Evolutionary conservation across 129 eudicot species (phyloP).

Genomic region (Glebionis coronaria): DNA sequence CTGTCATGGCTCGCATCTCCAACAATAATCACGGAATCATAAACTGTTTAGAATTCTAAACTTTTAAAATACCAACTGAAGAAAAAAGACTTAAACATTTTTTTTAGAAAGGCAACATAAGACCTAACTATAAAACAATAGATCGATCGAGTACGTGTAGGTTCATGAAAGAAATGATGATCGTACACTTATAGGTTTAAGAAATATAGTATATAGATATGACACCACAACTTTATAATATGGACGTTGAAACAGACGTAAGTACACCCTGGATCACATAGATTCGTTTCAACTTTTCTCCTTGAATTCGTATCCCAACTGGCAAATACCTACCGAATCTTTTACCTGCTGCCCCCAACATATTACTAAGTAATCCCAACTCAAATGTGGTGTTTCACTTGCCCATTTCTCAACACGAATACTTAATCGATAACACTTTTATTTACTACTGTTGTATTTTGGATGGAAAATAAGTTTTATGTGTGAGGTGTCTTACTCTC

Average conservation of each 20-base stretch:
- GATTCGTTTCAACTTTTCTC: conserved; percentile 18
- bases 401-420: neutral
- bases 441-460: too few relatives aligned
- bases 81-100: too few relatives aligned
- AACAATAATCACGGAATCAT: too few relatives aligned
- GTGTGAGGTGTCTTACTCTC: too few relatives aligned
- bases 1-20: too few relatives aligned
- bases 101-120: too few relatives aligned
- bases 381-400: conserved; percentile 5
- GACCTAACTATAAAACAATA: too few relatives aligned
- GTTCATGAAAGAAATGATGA: neutral
- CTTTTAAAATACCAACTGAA: too few relatives aligned
- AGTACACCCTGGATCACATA: conserved; percentile 24
- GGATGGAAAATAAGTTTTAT: too few relatives aligned
- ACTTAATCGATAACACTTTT: too few relatives aligned
- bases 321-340: conserved; percentile 34
- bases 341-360: neutral
- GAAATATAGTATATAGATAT: neutral
- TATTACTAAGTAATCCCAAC: conserved; percentile 7
- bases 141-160: too few relatives aligned
- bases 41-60: too few relatives aligned
- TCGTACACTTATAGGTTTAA: neutral
- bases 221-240: conserved; percentile 18
- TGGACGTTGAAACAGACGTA: conserved; percentile 29
- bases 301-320: conserved; percentile 26